phyloP scores from a whole-genome alignment of 106 monocot species.

The Phalaenopsis aphrodite region DNA sequence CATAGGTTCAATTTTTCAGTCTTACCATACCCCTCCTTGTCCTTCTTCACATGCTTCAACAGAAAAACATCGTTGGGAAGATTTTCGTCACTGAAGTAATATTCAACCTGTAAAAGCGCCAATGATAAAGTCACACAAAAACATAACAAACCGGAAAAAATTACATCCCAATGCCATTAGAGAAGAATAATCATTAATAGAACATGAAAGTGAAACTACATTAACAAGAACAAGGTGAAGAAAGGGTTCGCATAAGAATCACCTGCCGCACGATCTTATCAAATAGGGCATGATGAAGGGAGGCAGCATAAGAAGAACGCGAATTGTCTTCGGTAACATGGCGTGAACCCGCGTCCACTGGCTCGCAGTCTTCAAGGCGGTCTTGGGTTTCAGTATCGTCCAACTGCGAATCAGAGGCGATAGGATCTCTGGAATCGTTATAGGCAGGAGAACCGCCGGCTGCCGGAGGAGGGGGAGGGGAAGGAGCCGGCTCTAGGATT shows the following conservation, averaged over 20 bases:
- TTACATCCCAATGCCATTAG: not conserved
- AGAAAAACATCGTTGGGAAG: slow-evolving; percentile 73
- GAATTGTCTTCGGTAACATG: not conserved
- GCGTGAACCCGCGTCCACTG: not conserved
- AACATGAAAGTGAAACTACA: not conserved
- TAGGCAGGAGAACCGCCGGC: not conserved
- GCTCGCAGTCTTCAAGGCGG: not conserved
- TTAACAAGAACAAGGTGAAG: not conserved
- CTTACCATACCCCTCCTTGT: slow-evolving; percentile 75
- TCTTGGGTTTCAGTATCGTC: not conserved
- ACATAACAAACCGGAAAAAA: not conserved
- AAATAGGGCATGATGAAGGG: slow-evolving; percentile 41
- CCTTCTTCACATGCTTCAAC: slow-evolving; percentile 56
- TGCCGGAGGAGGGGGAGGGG: slow-evolving; percentile 5
- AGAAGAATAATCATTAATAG: not conserved
- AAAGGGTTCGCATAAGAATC: not conserved
- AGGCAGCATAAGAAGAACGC: not conserved
- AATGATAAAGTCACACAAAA: not conserved
- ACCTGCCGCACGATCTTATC: slow-evolving; percentile 68
- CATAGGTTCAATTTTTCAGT: not conserved
- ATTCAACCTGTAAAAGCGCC: slow-evolving; percentile 62
- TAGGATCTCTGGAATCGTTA: not conserved
- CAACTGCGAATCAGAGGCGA: too few relatives aligned
- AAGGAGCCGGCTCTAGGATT: slow-evolving; percentile 1
- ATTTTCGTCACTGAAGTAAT: slow-evolving; percentile 93